These are phyloP conservation scores for Hypoxylon perforatum DNA, from an alignment of 495 filamentous ascomycete species.

Conservation along the genomic window DNA sequence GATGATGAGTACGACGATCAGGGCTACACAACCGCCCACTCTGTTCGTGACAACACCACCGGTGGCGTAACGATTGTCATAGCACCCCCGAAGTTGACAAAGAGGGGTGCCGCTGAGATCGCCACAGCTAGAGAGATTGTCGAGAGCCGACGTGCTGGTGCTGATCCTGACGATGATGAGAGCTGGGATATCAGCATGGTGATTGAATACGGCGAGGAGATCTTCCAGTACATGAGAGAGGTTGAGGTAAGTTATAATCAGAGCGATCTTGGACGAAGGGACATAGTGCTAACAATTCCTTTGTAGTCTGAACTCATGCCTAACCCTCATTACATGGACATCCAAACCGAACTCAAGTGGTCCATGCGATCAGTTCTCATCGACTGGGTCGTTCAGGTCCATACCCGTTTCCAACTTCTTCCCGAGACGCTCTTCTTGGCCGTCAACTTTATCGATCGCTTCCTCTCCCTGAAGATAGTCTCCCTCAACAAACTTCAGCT, in stretches of 20 bases:
- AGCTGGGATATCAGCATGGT: conserved; percentile 97
- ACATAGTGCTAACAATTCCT: conserved; percentile 32
- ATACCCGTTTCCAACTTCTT: conserved; percentile 87
- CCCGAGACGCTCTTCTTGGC: conserved; percentile 95
- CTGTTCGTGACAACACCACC: conserved; percentile 83
- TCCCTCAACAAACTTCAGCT: conserved; percentile 95
- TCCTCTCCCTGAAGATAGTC: conserved; percentile 93
- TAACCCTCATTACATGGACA: conserved; percentile 93
- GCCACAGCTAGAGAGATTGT: conserved; percentile 75
- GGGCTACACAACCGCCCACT: conserved; percentile 81
- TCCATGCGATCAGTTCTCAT: conserved; percentile 97
- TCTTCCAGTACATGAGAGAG: conserved; percentile 88
- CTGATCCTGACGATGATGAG: conserved; percentile 81
- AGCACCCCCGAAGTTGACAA: conserved; percentile 72
- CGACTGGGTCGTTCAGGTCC: conserved; percentile 98
- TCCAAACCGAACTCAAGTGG: conserved; percentile 97
- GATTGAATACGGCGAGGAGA: conserved; percentile 93
- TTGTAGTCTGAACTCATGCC: conserved; percentile 80
- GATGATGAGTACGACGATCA: conserved; percentile 85
- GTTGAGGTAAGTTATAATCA: conserved; percentile 76
- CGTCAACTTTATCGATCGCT: conserved; percentile 96
- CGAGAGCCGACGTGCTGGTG: conserved; percentile 60
- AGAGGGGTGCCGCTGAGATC: conserved; percentile 72
- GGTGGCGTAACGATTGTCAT: conserved; percentile 74
- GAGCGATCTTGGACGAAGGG: background rate